Conservation (phyloP, 2,329 filamentous ascomycete species). For the Nigrograna mackinnonii region DNA sequence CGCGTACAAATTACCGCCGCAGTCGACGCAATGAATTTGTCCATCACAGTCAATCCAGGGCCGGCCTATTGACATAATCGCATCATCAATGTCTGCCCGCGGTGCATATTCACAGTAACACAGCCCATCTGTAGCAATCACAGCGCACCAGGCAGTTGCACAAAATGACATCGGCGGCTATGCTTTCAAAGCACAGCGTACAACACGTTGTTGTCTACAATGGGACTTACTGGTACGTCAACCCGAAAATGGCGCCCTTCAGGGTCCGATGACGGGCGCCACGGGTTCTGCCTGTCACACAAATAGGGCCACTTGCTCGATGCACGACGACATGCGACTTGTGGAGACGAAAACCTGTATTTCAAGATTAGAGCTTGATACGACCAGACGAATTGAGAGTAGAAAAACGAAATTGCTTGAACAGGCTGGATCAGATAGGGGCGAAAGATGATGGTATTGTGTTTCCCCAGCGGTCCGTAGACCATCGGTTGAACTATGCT, state of each 20-base stretch:
- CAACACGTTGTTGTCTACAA: conserved; percentile 4
- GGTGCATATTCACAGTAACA: conserved; percentile 27
- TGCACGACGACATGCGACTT: no score
- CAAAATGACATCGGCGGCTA: conserved; percentile 20
- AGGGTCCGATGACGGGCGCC: conserved; percentile 9
- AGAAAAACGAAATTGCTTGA: no score
- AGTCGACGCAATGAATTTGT: conserved; percentile 12
- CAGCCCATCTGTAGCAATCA: conserved; percentile 19
- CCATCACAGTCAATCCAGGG: conserved; percentile 7
- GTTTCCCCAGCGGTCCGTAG: conserved; percentile 41
- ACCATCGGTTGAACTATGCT: conserved; percentile 50
- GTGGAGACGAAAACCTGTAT: no score
- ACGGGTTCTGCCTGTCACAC: conserved; percentile 14
- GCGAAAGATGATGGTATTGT: conserved; percentile 47
- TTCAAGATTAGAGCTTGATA: no score
- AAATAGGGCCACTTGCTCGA: no score
- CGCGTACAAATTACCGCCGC: conserved; percentile 13
- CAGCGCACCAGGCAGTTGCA: conserved; percentile 8
- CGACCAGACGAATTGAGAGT: no score
- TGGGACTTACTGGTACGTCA: conserved; percentile 3
- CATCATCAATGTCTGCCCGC: conserved; percentile 12
- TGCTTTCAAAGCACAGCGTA: conserved; percentile 1
- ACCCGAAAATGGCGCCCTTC: conserved; percentile 5
- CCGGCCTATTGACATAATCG: conserved; percentile 19
- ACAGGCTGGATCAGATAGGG: conserved; percentile 43